Base-by-base conservation (phyloP, 176 grass and related monocot species). In the Triticum monococcum region DNA sequence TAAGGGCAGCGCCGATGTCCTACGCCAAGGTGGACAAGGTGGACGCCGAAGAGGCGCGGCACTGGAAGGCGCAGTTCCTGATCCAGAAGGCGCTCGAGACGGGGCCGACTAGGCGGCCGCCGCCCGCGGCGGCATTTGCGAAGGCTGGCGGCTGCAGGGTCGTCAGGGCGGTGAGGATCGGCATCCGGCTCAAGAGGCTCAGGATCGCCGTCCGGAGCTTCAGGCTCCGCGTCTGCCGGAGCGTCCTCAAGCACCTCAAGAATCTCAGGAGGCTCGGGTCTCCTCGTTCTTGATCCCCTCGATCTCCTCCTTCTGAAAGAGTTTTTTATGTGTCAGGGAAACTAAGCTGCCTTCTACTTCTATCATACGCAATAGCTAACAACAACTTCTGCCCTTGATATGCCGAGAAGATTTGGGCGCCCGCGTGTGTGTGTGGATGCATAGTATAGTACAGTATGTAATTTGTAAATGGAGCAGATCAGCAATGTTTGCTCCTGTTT, bases 11-110 rank as follows among this genome's bases (percentile, higher is more conserved):
- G 69, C 88, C 88, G 14, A 87, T 90, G 48, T 80, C 86, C 20
- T 98, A 98, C 88, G 87, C 83, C 0, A 93, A 87, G 80, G 66
- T 95, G 66, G 91, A 90, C 22, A 98, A 98, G 83, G 81, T 91
- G 68, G 85, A 93, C 66, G 72, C 89, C 24, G 89, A 90, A 0
- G 93, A 95, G 76, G 84, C 78, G 33, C 59, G 72, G 57, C 91
- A 90, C 77, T 62, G 79, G 45, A 90, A 80, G 86, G 93, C 91
- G 75, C 93, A 87, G 86, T 88, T 90, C 83, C 78, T 95, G 85
- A 95, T 98, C 81, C 69, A 90, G 59, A 98, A 93, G 84, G 82
- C 91, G 45, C 82, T 98, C 33, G 87, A 92, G 57, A 76, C 79
- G 64, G 13, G 40, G 45, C 20, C 90, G 12, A 23, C 22, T 60